These are phyloP conservation scores for Syzygium aqueum DNA, from an alignment of 345 rosid species.

Conservation along the genomic window DNA sequence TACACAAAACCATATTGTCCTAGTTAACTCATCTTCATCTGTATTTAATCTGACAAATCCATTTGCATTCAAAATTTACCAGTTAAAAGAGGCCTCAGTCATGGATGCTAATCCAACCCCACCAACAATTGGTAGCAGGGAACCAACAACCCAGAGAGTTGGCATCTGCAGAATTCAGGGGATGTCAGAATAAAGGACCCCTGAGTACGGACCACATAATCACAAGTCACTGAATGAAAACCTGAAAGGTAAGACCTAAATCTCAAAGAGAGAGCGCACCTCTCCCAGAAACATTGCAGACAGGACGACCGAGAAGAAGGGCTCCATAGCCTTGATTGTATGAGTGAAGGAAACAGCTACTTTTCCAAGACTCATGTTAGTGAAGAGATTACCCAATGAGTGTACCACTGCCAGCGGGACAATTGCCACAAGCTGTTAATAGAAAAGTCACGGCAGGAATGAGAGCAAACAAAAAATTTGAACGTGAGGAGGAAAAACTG, in stretches of 20 bases:
- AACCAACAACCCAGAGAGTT: conserved; percentile 77
- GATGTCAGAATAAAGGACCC: neutral
- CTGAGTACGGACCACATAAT: neutral
- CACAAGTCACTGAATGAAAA: neutral
- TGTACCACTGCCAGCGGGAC: conserved; percentile 89
- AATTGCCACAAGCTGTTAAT: conserved; percentile 64
- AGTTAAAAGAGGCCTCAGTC: conserved; percentile 89
- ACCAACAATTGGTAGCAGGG: conserved; percentile 87
- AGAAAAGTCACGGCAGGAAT: conserved; percentile 1
- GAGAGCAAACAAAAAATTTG: neutral
- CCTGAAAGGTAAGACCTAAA: neutral
- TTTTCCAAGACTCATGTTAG: conserved; percentile 97
- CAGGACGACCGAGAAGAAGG: conserved; percentile 91
- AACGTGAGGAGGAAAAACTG: neutral
- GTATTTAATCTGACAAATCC: neutral
- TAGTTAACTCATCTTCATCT: neutral
- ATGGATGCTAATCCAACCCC: conserved; percentile 95
- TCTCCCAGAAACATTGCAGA: conserved; percentile 96
- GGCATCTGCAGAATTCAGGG: conserved; percentile 43
- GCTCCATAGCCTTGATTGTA: conserved; percentile 98
- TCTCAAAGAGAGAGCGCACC: conserved; percentile 24
- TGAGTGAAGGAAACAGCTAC: conserved; percentile 99
- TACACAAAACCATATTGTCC: neutral
- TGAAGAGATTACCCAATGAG: conserved; percentile 80
- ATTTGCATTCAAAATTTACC: conserved; percentile 31